Conservation (phyloP, 2,329 filamentous ascomycete species). For the Davidsoniella neocaledoniae region DNA sequence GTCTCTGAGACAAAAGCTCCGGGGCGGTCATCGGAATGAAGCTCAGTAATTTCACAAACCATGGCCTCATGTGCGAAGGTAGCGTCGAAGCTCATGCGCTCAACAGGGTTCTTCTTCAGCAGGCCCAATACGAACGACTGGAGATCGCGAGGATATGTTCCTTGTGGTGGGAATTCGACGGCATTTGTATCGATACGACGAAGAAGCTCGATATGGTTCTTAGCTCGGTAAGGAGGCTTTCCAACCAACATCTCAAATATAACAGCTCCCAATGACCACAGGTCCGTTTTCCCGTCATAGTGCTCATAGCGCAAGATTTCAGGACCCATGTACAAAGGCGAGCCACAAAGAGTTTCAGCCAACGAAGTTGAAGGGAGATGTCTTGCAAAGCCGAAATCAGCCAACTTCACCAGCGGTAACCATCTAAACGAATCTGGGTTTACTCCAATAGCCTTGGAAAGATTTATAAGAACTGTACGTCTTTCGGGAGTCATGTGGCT, state of each 20-base stretch:
- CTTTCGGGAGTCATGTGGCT: slow-evolving; percentile 62
- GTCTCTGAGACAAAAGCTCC: slow-evolving; percentile 16
- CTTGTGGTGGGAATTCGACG: slow-evolving; percentile 11
- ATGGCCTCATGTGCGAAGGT: slow-evolving; percentile 69
- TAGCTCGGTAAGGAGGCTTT: slow-evolving; percentile 75
- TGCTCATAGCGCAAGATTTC: slow-evolving; percentile 95
- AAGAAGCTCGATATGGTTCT: slow-evolving; percentile 86
- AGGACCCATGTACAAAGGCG: slow-evolving; percentile 94
- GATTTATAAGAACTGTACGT: slow-evolving; percentile 28
- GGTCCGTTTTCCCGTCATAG: slow-evolving; percentile 89
- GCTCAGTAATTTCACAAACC: slow-evolving; percentile 56
- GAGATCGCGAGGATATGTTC: slow-evolving; percentile 32
- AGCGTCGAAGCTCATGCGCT: slow-evolving; percentile 69
- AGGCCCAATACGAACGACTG: slow-evolving; percentile 75
- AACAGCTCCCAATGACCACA: slow-evolving; percentile 96
- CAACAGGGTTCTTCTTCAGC: slow-evolving; percentile 70
- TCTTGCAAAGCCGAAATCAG: slow-evolving; percentile 95
- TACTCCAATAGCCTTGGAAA: slow-evolving; percentile 37
- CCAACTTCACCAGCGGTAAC: slow-evolving; percentile 90
- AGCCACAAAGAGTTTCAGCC: slow-evolving; percentile 91
- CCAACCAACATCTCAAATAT: slow-evolving; percentile 90
- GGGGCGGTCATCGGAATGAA: slow-evolving; percentile 54
- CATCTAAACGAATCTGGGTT: slow-evolving; percentile 30
- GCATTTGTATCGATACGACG: slow-evolving; percentile 81
- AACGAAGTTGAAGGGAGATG: slow-evolving; percentile 80